These are phyloP conservation scores for Daldinia bambusicola DNA, from an alignment of 495 filamentous ascomycete genomes.

Conservation along the genomic window DNA sequence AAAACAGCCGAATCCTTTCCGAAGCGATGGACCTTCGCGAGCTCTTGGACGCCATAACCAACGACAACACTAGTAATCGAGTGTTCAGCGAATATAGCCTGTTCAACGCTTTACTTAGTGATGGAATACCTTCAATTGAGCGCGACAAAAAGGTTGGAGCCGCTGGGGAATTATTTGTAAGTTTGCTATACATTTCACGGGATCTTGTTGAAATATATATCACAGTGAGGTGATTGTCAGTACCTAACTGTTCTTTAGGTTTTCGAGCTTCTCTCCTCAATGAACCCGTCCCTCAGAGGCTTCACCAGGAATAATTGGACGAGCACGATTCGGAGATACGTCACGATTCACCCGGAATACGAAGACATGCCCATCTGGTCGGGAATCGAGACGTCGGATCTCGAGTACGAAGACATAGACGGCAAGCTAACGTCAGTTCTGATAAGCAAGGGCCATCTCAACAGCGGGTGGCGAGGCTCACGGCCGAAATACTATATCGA, in stretches of 20 bases:
- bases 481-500: conserved; percentile 57
- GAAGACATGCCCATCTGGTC: conserved; percentile 49
- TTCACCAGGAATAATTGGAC: conserved; percentile 55
- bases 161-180: conserved; percentile 60
- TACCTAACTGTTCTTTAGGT: conserved; percentile 44
- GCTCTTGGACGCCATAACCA: conserved; percentile 16
- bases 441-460: conserved; percentile 51
- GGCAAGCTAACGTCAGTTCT: conserved; percentile 49
- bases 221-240: neutral
- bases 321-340: conserved; percentile 56
- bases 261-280: conserved; percentile 52
- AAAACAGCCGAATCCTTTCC: conserved; percentile 41
- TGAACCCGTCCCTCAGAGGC: conserved; percentile 34
- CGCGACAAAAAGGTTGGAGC: conserved; percentile 56
- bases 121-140: conserved; percentile 40
- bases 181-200: conserved; percentile 6
- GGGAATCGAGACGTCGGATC: conserved; percentile 56
- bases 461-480: conserved; percentile 35
- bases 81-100: conserved; percentile 20
- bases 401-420: conserved; percentile 52
- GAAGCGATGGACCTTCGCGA: conserved; percentile 40
- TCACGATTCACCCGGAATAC: conserved; percentile 51
- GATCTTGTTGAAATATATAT: too few species aligned
- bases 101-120: conserved; percentile 18
- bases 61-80: neutral